Evolutionary conservation across 2,329 filamentous ascomycete species (phyloP).

Genomic region (Nemania serpens): DNA sequence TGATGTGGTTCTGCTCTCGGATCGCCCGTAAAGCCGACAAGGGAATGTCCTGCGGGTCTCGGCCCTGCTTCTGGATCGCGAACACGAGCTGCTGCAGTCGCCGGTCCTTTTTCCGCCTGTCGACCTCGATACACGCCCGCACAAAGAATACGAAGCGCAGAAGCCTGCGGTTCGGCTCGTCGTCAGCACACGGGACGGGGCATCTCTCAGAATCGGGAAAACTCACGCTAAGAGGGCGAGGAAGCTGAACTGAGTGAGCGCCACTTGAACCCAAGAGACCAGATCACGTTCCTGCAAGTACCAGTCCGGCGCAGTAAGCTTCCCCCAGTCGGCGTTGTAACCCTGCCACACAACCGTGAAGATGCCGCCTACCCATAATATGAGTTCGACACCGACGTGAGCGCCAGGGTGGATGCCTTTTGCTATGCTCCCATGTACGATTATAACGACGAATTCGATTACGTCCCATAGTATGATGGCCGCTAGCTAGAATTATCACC

Average conservation of each 20-base stretch:
- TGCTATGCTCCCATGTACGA: conserved; percentile 26
- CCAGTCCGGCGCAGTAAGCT: background rate
- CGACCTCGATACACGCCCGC: conserved; percentile 38
- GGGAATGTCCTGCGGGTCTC: conserved; percentile 22
- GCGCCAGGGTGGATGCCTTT: conserved; percentile 36
- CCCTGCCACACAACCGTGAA: conserved; percentile 11
- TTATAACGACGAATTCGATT: conserved; percentile 35
- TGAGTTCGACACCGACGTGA: conserved; percentile 37
- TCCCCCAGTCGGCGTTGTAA: background rate
- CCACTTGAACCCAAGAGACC: conserved; percentile 2
- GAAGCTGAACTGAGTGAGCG: conserved; percentile 18
- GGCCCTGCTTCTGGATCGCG: conserved; percentile 29
- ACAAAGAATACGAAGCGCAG: conserved; percentile 37
- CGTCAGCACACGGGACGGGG: conserved; percentile 2
- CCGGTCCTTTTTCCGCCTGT: conserved; percentile 30
- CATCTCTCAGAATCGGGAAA: background rate
- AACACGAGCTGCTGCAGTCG: conserved; percentile 29
- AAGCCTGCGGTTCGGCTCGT: conserved; percentile 20
- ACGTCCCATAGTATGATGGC: conserved; percentile 33
- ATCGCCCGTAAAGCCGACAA: conserved; percentile 11
- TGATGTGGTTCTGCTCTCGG: conserved; percentile 2
- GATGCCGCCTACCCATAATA: conserved; percentile 25
- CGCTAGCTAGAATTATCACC: conserved; percentile 15
- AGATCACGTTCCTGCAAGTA: background rate
- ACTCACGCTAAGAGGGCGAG: conserved; percentile 21